A percentile compares a stretch with the other conserved stretches of the same genome.
Conservation (phyloP, 306 rosid species). For the Myrica gale region DNA sequence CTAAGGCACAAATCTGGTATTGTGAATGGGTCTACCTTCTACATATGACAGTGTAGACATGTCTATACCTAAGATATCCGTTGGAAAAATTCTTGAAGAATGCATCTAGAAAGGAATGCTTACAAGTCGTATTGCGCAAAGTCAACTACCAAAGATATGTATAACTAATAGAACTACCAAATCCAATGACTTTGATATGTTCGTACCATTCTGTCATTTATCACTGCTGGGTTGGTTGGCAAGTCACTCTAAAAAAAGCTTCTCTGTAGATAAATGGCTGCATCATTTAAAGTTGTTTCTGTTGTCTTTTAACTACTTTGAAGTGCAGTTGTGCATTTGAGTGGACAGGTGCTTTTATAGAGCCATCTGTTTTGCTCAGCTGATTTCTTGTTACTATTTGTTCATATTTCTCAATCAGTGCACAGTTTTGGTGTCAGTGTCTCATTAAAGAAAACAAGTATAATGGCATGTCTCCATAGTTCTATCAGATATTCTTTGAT, state of each 20-base stretch:
- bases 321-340: not conserved
- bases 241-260: too few relatives aligned
- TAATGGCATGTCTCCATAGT: not conserved
- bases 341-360: not conserved
- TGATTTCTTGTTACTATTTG: not conserved
- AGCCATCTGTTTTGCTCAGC: not conserved
- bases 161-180: not conserved
- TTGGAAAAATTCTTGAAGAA: not conserved
- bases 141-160: not conserved
- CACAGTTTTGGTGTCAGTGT: not conserved
- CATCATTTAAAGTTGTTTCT: not conserved
- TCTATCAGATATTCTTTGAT: not conserved
- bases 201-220: too few relatives aligned
- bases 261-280: slow-evolving; percentile 2
- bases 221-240: too few relatives aligned
- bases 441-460: not conserved
- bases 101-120: not conserved
- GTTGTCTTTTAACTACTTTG: not conserved
- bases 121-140: not conserved
- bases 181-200: too few relatives aligned
- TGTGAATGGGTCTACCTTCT: not conserved
- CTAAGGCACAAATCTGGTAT: not conserved
- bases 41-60: not conserved
- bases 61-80: not conserved
- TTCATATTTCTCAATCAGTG: not conserved